These are phyloP conservation scores for Pseudogymnoascus sp. DNA, from an alignment of 2,329 filamentous ascomycete species.

Conservation along the genomic window DNA sequence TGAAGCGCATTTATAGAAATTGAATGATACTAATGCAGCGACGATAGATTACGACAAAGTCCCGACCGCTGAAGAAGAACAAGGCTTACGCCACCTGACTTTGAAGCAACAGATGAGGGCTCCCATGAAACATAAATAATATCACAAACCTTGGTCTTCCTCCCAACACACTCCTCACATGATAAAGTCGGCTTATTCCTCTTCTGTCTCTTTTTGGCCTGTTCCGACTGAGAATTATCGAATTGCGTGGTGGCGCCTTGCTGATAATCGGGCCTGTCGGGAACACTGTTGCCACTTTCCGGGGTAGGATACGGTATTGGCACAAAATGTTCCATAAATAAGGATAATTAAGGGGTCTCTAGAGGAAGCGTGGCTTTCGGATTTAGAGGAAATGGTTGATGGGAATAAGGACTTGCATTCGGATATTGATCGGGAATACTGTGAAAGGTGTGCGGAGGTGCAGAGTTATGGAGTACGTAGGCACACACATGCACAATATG, in stretches of 20 bases:
- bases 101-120: background rate
- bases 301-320: background rate
- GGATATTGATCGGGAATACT: slow-evolving; percentile 6
- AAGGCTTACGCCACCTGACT: background rate
- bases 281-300: background rate
- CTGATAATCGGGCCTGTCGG: background rate
- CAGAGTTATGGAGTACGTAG: background rate
- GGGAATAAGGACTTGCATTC: slow-evolving; percentile 21
- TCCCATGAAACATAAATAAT: background rate
- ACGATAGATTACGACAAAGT: background rate
- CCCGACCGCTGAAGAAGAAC: background rate
- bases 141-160: slow-evolving; percentile 64
- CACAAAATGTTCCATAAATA: slow-evolving; percentile 6
- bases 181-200: slow-evolving; percentile 76
- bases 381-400: slow-evolving; percentile 19
- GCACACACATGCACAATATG: background rate
- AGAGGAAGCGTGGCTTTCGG: background rate
- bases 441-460: background rate
- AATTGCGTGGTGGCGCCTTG: background rate
- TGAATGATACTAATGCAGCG: background rate
- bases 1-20: background rate
- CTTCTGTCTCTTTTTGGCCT: slow-evolving; percentile 59
- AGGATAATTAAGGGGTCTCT: background rate
- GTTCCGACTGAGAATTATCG: slow-evolving; percentile 11
- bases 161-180: slow-evolving; percentile 70